Evolutionary conservation across 2,329 filamentous ascomycete species (phyloP), one percentile per base, ranked within the genome.

Genomic region (Phaeosphaeriaceae sp.): DNA sequence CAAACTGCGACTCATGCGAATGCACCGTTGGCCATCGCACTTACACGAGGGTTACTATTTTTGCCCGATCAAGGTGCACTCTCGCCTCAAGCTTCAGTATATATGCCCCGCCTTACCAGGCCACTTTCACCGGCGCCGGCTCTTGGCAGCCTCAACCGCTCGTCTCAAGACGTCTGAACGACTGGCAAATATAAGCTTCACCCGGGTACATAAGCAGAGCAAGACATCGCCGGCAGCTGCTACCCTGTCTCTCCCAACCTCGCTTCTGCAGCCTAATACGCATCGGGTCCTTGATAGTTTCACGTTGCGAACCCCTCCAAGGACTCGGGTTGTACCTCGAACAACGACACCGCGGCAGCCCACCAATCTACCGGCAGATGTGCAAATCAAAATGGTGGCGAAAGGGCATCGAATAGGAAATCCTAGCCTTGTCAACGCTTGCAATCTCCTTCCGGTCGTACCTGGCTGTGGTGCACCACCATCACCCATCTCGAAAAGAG

Each of bases 231-330:
- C 65, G 70, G 68, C 60, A 66, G 26, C 63, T 63, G 42, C 44
- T 55, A 63, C 57, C 65, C 64, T 64, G 55, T 62, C 60, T 56
- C 52, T 61, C 58, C 68, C 59, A 52, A 51, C 55, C 46, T 67
- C 60, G 63, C 68, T 67, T 68, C 61, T 65, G 64, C 65, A 63
- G 57, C 53, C 71, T 75, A 75, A 63, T 22, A 67, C 73, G 19
- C 70, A 75, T 74, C 65, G 59, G 72, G 73, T 67, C 56, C 55
- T 69, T 75, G 72, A 74, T 77, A 76, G 70, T 72, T 71, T 62
- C 60, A 65, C 62, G 49, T 56, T 62, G 61, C 64, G 63, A 40
- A 67, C 71, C 73, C 72, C 71, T 74, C 73, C 66, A 60, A 59
- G 54, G 52, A 60, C 55, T 61, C 58, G 59, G 67, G 63, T 57